Conservation (phyloP, 768 basidiomycete species). For the Mycena kentingensis region DNA sequence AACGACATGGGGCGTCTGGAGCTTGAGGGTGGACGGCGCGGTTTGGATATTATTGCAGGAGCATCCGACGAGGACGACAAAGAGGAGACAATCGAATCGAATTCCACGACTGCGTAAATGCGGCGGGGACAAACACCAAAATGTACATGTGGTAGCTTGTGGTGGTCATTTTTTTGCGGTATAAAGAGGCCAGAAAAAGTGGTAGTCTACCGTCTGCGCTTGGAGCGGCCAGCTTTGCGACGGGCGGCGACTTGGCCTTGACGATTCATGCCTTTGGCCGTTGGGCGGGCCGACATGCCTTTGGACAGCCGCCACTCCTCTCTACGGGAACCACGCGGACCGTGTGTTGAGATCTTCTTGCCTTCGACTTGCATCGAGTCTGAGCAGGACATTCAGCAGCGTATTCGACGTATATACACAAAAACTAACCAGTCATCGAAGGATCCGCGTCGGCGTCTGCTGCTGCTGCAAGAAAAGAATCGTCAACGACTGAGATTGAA, state of each 20-base stretch:
- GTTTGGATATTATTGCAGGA: neutral
- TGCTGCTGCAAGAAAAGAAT: constrained; percentile 38
- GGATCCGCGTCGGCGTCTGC: constrained; percentile 27
- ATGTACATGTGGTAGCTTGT: neutral
- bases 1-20: too few species aligned
- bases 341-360: constrained; percentile 73
- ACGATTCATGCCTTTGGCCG: constrained; percentile 60
- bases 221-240: constrained; percentile 69
- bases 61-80: neutral
- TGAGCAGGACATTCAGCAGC: constrained; percentile 27
- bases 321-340: constrained; percentile 71
- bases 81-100: neutral
- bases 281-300: constrained; percentile 59
- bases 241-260: constrained; percentile 63
- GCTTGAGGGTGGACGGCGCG: too few species aligned
- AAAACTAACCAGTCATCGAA: constrained; percentile 37
- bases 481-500: constrained; percentile 43
- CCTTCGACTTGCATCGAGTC: constrained; percentile 60
- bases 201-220: constrained; percentile 61
- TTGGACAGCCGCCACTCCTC: constrained; percentile 85
- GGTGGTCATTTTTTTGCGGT: neutral
- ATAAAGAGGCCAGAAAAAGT: neutral
- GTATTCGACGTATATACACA: constrained; percentile 2
- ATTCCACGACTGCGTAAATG: neutral
- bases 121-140: neutral